Conservation (phyloP, 768 basidiomycete species). For the Paxillus ammoniavirescens region DNA sequence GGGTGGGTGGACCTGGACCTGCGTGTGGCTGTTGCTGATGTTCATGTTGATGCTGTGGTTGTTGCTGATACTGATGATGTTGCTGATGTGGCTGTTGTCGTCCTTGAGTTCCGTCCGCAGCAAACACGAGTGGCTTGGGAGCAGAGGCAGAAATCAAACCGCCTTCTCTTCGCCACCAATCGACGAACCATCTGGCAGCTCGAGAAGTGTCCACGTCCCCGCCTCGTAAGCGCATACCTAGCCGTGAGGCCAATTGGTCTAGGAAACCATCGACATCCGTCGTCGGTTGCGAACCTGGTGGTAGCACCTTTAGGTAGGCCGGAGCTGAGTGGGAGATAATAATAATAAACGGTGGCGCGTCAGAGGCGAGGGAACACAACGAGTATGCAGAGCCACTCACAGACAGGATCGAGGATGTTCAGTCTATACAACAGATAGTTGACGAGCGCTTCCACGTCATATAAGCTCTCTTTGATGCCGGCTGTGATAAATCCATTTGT, state of each 20-base stretch:
- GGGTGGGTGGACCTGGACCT: slow-evolving; percentile 1
- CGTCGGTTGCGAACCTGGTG: slow-evolving; percentile 52
- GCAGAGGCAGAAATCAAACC: slow-evolving; percentile 51
- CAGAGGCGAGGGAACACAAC: slow-evolving; percentile 7
- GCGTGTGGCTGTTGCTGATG: neutral
- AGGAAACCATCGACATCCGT: slow-evolving; percentile 67
- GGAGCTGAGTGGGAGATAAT: slow-evolving; percentile 46
- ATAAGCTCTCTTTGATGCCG: slow-evolving; percentile 91
- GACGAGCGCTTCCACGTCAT: slow-evolving; percentile 81
- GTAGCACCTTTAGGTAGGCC: slow-evolving; percentile 65
- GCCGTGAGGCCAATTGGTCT: slow-evolving; percentile 61
- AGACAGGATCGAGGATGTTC: slow-evolving; percentile 69
- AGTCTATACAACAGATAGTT: slow-evolving; percentile 85
- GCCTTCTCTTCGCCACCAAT: slow-evolving; percentile 85
- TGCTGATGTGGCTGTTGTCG: neutral
- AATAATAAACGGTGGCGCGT: neutral
- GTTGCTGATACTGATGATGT: neutral
- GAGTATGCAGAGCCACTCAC: slow-evolving; percentile 42
- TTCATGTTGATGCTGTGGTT: neutral
- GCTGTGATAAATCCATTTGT: slow-evolving; percentile 43
- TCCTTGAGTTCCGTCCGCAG: neutral
- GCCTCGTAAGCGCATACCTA: slow-evolving; percentile 82
- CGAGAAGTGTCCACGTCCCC: slow-evolving; percentile 67
- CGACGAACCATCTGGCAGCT: slow-evolving; percentile 78
- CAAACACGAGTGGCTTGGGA: slow-evolving; percentile 22